Percentiles rank a stretch among this genome's conserved stretches.
Conservation (phyloP, 257 asterid species). For the Paulownia fortunei region DNA sequence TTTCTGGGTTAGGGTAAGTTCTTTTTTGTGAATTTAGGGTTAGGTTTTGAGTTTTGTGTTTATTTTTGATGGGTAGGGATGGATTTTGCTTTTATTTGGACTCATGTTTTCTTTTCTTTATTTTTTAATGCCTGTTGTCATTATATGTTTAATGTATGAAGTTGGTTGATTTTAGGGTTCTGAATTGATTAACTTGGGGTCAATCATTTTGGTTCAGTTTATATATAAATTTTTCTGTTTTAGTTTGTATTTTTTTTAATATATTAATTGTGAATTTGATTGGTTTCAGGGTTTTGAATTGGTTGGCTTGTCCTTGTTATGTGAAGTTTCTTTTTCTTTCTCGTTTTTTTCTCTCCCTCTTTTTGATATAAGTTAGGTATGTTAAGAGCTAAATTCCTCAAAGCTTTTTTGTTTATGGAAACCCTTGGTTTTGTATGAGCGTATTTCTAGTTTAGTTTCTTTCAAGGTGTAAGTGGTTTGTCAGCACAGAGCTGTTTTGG, state of each 20-base stretch:
- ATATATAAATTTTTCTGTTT: neutral
- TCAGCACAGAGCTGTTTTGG: neutral
- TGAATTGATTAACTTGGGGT: slow-evolving; percentile 22
- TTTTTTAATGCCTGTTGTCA: neutral
- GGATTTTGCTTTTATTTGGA: neutral
- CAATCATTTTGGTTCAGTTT: neutral
- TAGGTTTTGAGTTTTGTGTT: neutral
- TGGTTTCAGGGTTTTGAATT: slow-evolving; percentile 31
- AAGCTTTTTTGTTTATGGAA: neutral
- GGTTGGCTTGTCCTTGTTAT: neutral
- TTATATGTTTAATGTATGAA: neutral
- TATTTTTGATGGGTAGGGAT: neutral
- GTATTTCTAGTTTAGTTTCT: neutral
- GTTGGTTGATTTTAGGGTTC: slow-evolving; percentile 21
- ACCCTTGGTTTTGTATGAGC: neutral
- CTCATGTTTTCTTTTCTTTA: neutral
- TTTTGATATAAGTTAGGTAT: neutral
- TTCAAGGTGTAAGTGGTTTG: neutral
- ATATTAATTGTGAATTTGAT: neutral
- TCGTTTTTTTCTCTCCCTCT: too few relatives aligned
- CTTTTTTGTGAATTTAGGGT: neutral
- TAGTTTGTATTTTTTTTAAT: too few relatives aligned
- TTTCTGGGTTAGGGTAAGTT: slow-evolving; percentile 31
- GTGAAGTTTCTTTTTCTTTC: too few relatives aligned
- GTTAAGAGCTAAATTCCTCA: neutral